phyloP scores from a whole-genome alignment of 208 protist genomes.

The Polymyxa betae region DNA sequence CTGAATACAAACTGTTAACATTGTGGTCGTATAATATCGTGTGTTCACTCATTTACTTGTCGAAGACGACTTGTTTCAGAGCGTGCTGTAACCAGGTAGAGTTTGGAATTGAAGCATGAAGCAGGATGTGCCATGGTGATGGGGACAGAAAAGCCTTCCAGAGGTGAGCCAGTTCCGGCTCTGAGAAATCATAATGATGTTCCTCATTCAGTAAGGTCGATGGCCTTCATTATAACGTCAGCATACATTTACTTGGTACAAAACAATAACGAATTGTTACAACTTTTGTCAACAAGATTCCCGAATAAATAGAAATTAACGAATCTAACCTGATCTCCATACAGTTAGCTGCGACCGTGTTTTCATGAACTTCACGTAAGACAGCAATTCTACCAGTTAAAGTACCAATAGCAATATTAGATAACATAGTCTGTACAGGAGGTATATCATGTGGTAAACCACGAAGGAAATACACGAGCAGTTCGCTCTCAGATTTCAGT shows the following conservation, averaged over 20 bases:
- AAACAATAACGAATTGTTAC: too few relatives aligned
- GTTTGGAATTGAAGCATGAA: conserved; percentile 38
- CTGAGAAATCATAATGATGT: conserved; percentile 8
- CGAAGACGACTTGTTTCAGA: background rate
- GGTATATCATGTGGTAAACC: background rate
- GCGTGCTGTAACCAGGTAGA: background rate
- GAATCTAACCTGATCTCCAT: background rate
- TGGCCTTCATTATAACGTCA: too few relatives aligned
- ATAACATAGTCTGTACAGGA: background rate
- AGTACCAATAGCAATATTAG: background rate
- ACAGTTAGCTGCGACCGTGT: background rate
- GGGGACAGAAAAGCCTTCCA: conserved; percentile 43
- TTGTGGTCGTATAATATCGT: background rate
- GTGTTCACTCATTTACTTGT: background rate
- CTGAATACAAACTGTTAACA: background rate
- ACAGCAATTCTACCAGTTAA: background rate
- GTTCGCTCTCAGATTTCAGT: conserved; percentile 12
- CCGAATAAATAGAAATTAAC: background rate
- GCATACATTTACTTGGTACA: too few relatives aligned
- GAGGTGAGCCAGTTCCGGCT: background rate
- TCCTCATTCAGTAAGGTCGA: background rate
- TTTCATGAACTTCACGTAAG: background rate
- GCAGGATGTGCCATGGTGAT: conserved; percentile 44
- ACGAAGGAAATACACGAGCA: conserved; percentile 31
- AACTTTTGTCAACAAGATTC: too few relatives aligned